These are phyloP conservation scores for Pseudopyrenochaeta lycopersici DNA, from an alignment of 2,329 filamentous ascomycete species.

Conservation along the genomic window DNA sequence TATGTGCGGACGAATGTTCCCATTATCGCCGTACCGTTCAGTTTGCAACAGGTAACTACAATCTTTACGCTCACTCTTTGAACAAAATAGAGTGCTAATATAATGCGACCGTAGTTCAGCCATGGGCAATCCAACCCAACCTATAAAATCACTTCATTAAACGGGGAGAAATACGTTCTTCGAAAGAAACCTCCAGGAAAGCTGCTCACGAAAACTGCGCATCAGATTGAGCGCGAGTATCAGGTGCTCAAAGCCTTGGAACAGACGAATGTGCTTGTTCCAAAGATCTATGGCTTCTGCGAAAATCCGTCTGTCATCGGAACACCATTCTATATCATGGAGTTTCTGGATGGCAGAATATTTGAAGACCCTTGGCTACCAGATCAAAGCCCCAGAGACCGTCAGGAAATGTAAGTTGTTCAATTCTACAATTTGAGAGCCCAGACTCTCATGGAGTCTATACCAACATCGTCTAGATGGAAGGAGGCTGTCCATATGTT, in stretches of 20 bases:
- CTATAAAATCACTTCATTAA: slow-evolving; percentile 83
- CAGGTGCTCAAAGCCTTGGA: slow-evolving; percentile 84
- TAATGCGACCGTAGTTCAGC: too few relatives aligned
- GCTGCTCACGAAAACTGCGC: slow-evolving; percentile 75
- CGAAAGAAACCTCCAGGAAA: slow-evolving; percentile 95
- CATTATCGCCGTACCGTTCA: slow-evolving; percentile 80
- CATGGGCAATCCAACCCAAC: slow-evolving; percentile 98
- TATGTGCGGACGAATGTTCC: slow-evolving; percentile 82
- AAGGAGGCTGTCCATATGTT: background rate
- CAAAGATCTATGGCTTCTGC: slow-evolving; percentile 82
- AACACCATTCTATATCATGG: slow-evolving; percentile 96
- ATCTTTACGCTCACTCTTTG: too few relatives aligned
- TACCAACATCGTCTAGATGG: background rate
- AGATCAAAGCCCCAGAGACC: background rate
- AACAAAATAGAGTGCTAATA: too few relatives aligned
- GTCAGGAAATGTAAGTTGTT: background rate
- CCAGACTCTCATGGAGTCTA: too few relatives aligned
- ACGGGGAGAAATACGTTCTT: slow-evolving; percentile 79
- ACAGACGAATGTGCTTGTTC: slow-evolving; percentile 82
- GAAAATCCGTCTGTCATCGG: slow-evolving; percentile 81
- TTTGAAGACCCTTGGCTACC: slow-evolving; percentile 74
- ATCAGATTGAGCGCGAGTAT: slow-evolving; percentile 95
- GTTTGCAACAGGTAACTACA: slow-evolving; percentile 92
- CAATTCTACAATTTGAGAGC: too few relatives aligned
- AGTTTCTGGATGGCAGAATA: slow-evolving; percentile 90